These are phyloP conservation scores for Arabidopsis lyrata DNA, from an alignment of 441 rosid genomes.

Conservation along the genomic window DNA sequence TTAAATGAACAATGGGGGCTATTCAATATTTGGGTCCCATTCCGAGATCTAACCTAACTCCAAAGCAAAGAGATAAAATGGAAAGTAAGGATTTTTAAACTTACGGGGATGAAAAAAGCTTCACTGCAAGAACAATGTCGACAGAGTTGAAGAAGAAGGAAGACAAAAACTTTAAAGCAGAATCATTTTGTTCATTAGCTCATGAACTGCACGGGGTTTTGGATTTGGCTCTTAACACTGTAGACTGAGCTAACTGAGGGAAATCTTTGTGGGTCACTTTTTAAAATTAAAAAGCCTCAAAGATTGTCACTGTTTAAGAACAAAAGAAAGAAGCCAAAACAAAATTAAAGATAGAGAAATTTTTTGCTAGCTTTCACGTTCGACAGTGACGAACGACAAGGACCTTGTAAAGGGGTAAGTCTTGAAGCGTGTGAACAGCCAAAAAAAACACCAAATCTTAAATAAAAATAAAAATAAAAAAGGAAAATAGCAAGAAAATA, in stretches of 20 bases:
- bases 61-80: constrained; percentile 32
- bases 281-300: constrained; percentile 13
- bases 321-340: constrained; percentile 34
- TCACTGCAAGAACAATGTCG: constrained; percentile 56
- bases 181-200: constrained; percentile 39
- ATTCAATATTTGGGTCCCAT: constrained; percentile 49
- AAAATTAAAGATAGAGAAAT: constrained; percentile 22
- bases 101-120: constrained; percentile 46
- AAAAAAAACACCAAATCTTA: not conserved
- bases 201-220: constrained; percentile 28
- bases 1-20: constrained; percentile 51
- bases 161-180: constrained; percentile 51
- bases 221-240: constrained; percentile 38
- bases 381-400: constrained; percentile 47
- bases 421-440: constrained; percentile 49
- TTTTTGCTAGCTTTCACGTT: constrained; percentile 41
- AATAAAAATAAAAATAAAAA: not conserved
- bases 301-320: constrained; percentile 33
- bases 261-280: constrained; percentile 38
- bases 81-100: constrained; percentile 50
- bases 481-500: not conserved
- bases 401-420: constrained; percentile 23
- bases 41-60: constrained; percentile 46
- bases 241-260: constrained; percentile 25
- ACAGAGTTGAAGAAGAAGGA: constrained; percentile 40